Base-by-base conservation (phyloP, 495 filamentous ascomycete genomes). In the Pyrenula massariospora region DNA sequence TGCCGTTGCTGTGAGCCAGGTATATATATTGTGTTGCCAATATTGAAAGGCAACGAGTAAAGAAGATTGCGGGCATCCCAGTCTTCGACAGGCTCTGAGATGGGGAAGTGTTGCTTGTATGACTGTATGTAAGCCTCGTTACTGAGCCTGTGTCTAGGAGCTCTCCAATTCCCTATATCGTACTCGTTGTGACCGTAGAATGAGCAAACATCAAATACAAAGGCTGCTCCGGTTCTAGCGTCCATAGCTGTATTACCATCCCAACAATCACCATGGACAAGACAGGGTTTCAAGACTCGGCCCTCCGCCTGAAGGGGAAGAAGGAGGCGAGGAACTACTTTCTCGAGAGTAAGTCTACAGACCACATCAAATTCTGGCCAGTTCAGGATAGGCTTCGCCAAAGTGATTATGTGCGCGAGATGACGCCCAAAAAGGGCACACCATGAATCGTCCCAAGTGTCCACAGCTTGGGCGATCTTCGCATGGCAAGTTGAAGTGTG, bases 161-260 rank as follows among this genome's bases (percentile, higher is more conserved):
- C 54, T 20, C 61, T 24, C 63, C 60, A 65, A n/a, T 55, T 56
- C 8, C 54, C 63, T 1, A 65, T 24, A 22, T 66, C 66, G 72
- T 72, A 73, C 56, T 80, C 77, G 48, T 78, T 74, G 54, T 81
- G 77, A 0, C 68, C 76, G 62, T 72, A 81, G 59, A 72, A 74
- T 1, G 53, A 68, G 49, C 67, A 67, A 0, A 76, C 67, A 61
- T 81, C 77, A 51, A 74, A 80, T 11, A 80, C 60, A 8, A 73
- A 36, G 19, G 63, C 55, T 15, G 63, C 56, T 1, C 62, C 69
- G 5, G 60, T 74, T 2, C 63, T 54, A 2, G 55, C 48, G 56
- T 74, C 64, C 12, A 67, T 58, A 0, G 67, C 73, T 10, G 66
- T 63, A 59, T 77, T 79, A 15, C 63, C 75, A 53, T 78, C 65